Conservation (phyloP, 192 early-diverging fungal species). For the Fimicolochytrium jonesii region DNA sequence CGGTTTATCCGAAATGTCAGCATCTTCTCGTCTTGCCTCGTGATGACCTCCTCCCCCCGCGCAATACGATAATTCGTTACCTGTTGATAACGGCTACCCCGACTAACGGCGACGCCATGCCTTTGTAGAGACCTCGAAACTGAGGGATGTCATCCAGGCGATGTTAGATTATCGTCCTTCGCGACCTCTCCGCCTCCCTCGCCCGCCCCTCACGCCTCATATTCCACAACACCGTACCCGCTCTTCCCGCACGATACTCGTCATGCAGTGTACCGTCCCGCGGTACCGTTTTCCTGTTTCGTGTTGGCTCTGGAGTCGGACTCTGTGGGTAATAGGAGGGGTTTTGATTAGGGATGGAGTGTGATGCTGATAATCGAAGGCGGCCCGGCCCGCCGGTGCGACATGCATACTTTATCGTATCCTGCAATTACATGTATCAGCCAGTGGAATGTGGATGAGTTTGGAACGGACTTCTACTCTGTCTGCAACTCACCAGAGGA, state of each 20-base stretch:
- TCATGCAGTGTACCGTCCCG: constrained; percentile 28
- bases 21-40: not conserved
- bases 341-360: too few species aligned
- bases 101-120: constrained; percentile 87
- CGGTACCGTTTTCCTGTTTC: constrained; percentile 8
- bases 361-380: not conserved
- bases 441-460: not conserved
- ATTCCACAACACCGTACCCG: too few species aligned
- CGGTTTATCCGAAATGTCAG: not conserved
- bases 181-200: too few species aligned
- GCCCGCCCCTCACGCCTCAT: too few species aligned
- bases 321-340: too few species aligned
- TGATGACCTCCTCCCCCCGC: not conserved
- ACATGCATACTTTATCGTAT: constrained; percentile 42
- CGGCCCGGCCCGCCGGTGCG: not conserved
- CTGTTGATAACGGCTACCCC: constrained; percentile 85
- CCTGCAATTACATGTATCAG: constrained; percentile 25
- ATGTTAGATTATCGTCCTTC: too few species aligned
- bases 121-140: constrained; percentile 80
- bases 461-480: not conserved
- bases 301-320: constrained; percentile 35
- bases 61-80: too few species aligned
- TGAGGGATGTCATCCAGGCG: too few species aligned
- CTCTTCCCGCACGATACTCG: constrained; percentile 37
- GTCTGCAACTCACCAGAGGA: constrained; percentile 35